Conservation (phyloP, 352 stramenopile species). For the Globisporangium radiosum region DNA sequence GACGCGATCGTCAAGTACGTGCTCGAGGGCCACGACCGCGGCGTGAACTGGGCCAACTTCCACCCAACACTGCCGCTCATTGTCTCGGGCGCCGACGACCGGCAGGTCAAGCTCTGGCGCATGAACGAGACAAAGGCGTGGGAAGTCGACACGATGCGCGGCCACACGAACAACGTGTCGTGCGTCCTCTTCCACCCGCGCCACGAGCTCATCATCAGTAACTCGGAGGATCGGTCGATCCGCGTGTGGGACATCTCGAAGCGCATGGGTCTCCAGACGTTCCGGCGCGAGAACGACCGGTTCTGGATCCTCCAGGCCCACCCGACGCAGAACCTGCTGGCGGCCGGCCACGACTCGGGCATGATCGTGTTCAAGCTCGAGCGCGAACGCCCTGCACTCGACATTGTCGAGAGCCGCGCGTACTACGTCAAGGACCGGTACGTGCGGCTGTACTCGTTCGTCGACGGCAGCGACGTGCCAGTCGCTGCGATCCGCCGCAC, state of each 20-base stretch:
- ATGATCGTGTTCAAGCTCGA: conserved; percentile 99
- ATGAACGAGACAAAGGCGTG: conserved; percentile 99
- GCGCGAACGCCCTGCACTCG: conserved; percentile 94
- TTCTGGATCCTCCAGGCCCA: conserved; percentile 98
- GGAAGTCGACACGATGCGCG: conserved; percentile 99
- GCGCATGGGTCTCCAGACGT: conserved; percentile 98
- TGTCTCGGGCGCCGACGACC: conserved; percentile 97
- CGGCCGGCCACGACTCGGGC: conserved; percentile 98
- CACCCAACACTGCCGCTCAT: conserved; percentile 98
- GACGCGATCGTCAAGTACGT: conserved; percentile 99
- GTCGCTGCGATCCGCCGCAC: conserved; percentile 67
- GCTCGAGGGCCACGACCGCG: conserved; percentile 98
- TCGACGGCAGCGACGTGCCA: conserved; percentile 68
- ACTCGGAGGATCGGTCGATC: conserved; percentile 99
- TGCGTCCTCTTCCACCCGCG: conserved; percentile 99
- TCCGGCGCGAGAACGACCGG: conserved; percentile 97
- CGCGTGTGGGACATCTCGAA: conserved; percentile 99
- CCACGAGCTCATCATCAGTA: conserved; percentile 98
- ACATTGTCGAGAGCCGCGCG: conserved; percentile 72
- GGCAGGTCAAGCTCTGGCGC: conserved; percentile 98
- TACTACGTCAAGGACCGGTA: conserved; percentile 99
- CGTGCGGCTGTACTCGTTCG: conserved; percentile 95
- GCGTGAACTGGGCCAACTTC: conserved; percentile 99
- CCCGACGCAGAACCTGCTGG: conserved; percentile 96
- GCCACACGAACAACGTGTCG: conserved; percentile 99